Conservation (phyloP, 202 grass and related monocot species). For the Alloteropsis angusta region DNA sequence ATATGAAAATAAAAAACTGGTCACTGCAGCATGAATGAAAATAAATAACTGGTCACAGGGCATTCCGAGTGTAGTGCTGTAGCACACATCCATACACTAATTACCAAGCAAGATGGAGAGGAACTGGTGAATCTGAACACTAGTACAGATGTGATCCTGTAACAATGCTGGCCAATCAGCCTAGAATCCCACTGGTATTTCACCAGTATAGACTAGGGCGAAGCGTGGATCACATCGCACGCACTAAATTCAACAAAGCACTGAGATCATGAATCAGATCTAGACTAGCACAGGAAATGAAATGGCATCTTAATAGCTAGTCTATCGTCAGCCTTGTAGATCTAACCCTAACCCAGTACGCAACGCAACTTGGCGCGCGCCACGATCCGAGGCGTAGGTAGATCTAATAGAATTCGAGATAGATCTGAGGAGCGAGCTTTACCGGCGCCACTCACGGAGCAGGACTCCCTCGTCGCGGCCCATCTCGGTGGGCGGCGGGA, state of each 20-base stretch:
- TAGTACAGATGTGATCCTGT: not conserved
- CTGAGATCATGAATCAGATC: not conserved
- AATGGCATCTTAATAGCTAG: too few species aligned
- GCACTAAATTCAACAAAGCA: not conserved
- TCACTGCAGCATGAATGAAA: not conserved
- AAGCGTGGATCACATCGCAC: not conserved
- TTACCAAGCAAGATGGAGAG: not conserved
- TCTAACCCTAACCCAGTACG: too few species aligned
- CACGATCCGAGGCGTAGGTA: not conserved
- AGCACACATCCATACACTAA: not conserved
- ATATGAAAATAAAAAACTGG: not conserved
- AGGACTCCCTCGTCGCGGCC: slow-evolving; percentile 54
- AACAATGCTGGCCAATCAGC: not conserved
- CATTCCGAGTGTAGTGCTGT: not conserved
- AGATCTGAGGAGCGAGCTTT: slow-evolving; percentile 3
- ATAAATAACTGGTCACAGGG: not conserved
- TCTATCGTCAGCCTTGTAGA: not conserved
- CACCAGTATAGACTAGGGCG: not conserved
- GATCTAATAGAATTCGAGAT: slow-evolving; percentile 15
- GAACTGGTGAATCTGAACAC: too few species aligned
- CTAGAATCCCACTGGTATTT: not conserved
- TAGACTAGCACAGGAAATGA: not conserved
- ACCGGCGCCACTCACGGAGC: slow-evolving; percentile 88
- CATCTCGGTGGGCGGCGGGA: slow-evolving; percentile 68
- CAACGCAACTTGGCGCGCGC: not conserved